These are phyloP conservation scores for Penicillium verrucosum DNA, from an alignment of 2,329 filamentous ascomycete genomes.

Conservation along the genomic window DNA sequence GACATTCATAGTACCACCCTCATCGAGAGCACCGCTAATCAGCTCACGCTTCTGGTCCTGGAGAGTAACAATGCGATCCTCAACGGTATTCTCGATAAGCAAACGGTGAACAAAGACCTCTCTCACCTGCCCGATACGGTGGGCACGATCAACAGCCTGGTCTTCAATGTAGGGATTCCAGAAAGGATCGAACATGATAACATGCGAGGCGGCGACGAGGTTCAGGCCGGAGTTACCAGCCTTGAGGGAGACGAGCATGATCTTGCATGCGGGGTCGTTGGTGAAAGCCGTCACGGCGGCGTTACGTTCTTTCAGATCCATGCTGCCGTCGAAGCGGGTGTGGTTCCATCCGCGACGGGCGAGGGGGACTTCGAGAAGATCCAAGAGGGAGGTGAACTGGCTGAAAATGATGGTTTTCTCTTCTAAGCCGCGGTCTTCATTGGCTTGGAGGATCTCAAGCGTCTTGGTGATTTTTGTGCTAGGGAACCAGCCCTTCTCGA, in stretches of 20 bases:
- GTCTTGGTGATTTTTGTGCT: conserved; percentile 73
- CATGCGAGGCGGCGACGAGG: conserved; percentile 74
- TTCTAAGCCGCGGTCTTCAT: conserved; percentile 49
- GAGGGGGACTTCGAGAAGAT: conserved; percentile 72
- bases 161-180: conserved; percentile 94
- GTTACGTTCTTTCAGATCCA: conserved; percentile 65
- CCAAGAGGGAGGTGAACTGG: conserved; percentile 75
- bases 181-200: conserved; percentile 89
- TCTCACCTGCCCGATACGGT: conserved; percentile 76
- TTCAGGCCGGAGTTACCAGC: conserved; percentile 85
- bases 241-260: conserved; percentile 76
- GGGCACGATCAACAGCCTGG: conserved; percentile 84
- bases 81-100: conserved; percentile 72
- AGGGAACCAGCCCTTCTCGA: conserved; percentile 66
- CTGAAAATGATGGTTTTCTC: conserved; percentile 82
- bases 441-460: conserved; percentile 59
- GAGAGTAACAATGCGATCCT: conserved; percentile 77
- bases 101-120: conserved; percentile 78
- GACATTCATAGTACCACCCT: conserved; percentile 64
- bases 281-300: conserved; percentile 66
- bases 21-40: conserved; percentile 76
- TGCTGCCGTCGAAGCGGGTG: conserved; percentile 72
- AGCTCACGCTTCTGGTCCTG: conserved; percentile 75
- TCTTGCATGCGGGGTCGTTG: conserved; percentile 56
- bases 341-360: conserved; percentile 56